Base-by-base conservation (phyloP, 306 rosid genomes). In the Luffa acutangula region DNA sequence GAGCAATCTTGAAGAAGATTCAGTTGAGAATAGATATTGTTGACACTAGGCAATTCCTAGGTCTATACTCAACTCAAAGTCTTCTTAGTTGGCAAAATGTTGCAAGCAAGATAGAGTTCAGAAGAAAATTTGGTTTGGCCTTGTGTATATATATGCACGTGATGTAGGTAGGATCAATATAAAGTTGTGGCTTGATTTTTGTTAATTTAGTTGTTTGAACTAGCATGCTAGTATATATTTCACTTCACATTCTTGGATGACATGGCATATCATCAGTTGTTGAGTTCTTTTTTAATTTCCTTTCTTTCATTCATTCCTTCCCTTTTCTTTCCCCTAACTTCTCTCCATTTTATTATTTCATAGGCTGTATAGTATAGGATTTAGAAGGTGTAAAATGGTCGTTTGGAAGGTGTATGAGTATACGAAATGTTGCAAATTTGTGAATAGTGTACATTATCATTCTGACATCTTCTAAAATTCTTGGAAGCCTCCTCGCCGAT, bases 401-500 rank as follows among this genome's bases (percentile, higher is more conserved):
- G 51, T 66, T 41, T n/a, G 51, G 51, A 66, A 41, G 74, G 46
- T 66, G 15, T 66, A 15, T 9, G 75, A 67, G 51, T 42, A 42
- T 69, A 18, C 17, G 5, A 21, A 53, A 45, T 46, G 57, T 71
- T 46, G 76, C 57, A 71, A 71, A 10, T 43, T 13, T 45, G n/a
- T 20, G 64, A 51, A 15, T n/a, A 34, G 13, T 57, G 18, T 52
- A 76, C 37, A 34, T 76, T 34, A 52, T 69, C 74, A 58, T 59
- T 43, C 81, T 86, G 80, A 89, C 76, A 31, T 79, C 80, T 79
- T 64, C 46, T 49, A 63, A 21, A 46, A 71, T 46, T 72, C 78
- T 85, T 87, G 58, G 83, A 80, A 95, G 97, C 96, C 96, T 66
- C 91, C 97, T 78, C 89, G 87, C 59, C 82, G 84, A 74, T 95